Percentiles rank a stretch among this genome's conserved stretches.
These are phyloP conservation scores for Mucuna pruriens DNA, from an alignment of 306 rosid genomes.

Conservation along the genomic window DNA sequence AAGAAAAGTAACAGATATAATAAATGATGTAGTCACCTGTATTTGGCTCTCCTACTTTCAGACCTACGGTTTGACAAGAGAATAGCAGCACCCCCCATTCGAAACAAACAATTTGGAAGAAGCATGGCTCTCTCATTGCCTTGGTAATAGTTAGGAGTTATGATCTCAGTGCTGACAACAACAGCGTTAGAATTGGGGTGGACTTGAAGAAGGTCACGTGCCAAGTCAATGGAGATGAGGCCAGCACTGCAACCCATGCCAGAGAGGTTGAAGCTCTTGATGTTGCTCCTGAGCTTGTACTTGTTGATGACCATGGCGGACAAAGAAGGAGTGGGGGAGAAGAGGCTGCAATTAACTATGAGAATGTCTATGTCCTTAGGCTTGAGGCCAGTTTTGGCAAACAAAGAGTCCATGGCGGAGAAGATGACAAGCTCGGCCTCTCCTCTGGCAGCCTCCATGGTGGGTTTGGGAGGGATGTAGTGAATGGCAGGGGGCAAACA, in stretches of 20 bases:
- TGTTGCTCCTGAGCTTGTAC: conserved; percentile 80
- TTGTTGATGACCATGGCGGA: conserved; percentile 94
- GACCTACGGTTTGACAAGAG: conserved; percentile 66
- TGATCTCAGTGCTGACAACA: conserved; percentile 85
- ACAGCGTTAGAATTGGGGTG: conserved; percentile 91
- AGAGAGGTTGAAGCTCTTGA: conserved; percentile 83
- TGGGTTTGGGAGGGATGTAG: conserved; percentile 86
- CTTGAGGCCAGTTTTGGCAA: conserved; percentile 69
- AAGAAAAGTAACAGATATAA: no score
- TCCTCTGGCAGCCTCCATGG: conserved; percentile 82
- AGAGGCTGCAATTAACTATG: conserved; percentile 80
- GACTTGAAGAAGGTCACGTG: conserved; percentile 91
- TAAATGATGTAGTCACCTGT: no score
- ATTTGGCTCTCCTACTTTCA: conserved; percentile 68
- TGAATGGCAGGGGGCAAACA: conserved; percentile 86
- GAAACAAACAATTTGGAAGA: conserved; percentile 86
- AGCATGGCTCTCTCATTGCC: conserved; percentile 98
- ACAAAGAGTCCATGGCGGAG: conserved; percentile 75
- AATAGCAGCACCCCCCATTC: conserved; percentile 97
- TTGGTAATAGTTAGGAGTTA: conserved; percentile 87
- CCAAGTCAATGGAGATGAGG: conserved; percentile 75
- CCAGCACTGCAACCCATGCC: conserved; percentile 99
- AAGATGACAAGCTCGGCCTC: conserved; percentile 92
- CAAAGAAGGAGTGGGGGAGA: conserved; percentile 88
- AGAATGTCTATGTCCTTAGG: conserved; percentile 88